Conservation (phyloP, 495 filamentous ascomycete genomes). For the Aspergillus avenaceus region DNA sequence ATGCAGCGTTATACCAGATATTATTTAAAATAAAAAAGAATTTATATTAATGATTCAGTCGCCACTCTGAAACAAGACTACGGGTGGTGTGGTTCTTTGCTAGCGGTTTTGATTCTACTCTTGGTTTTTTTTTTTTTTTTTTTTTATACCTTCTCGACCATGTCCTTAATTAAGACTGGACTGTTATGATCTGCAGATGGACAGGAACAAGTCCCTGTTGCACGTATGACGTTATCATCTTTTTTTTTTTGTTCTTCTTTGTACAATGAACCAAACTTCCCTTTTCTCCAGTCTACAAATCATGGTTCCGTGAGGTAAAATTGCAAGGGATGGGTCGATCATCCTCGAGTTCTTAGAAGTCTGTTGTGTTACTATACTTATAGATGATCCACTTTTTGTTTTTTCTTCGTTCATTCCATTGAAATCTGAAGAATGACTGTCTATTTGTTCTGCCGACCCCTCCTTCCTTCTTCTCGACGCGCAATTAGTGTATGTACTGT, state of each 20-base stretch:
- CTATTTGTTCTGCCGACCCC: no score
- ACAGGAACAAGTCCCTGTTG: slow-evolving; percentile 1
- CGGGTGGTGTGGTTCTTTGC: no score
- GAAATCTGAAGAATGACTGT: background rate
- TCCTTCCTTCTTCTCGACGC: no score
- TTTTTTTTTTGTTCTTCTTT: background rate
- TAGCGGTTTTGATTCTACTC: background rate
- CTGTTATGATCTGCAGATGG: slow-evolving; percentile 8
- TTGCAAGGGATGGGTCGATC: background rate
- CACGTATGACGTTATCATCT: slow-evolving; percentile 1
- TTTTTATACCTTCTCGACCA: background rate
- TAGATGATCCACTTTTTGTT: slow-evolving; percentile 1
- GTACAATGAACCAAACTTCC: background rate
- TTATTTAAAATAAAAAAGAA: no score
- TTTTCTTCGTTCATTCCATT: background rate
- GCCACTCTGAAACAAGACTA: background rate
- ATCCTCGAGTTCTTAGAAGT: slow-evolving; percentile 11
- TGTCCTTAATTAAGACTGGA: background rate
- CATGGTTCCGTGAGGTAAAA: background rate
- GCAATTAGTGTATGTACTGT: no score
- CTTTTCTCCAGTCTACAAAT: no score
- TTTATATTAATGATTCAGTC: no score
- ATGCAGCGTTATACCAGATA: no score
- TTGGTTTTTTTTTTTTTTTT: background rate
- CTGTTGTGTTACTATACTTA: slow-evolving; percentile 10